Conservation (phyloP, 2,329 filamentous ascomycete species). For the Colletotrichum navitas region DNA sequence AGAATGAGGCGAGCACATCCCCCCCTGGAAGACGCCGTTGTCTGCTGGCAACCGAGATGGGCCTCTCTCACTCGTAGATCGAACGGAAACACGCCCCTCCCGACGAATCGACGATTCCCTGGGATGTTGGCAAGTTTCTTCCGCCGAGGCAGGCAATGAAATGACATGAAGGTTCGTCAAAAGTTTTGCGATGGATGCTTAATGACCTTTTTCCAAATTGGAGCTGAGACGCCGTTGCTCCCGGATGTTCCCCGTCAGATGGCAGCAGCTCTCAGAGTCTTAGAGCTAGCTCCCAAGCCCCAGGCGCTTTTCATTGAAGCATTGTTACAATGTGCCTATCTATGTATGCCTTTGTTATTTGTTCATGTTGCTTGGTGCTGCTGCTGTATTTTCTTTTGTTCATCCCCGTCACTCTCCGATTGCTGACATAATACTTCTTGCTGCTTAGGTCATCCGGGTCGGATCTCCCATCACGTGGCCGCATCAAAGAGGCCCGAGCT, state of each 20-base stretch:
- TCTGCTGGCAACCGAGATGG: constrained; percentile 11
- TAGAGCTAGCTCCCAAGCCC: no score
- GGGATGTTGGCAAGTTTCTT: background rate
- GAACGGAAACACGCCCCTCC: constrained; percentile 33
- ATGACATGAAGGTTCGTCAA: no score
- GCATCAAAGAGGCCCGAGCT: background rate
- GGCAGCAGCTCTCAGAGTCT: no score
- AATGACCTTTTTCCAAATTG: no score
- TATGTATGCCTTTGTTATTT: no score
- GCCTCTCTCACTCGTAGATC: constrained; percentile 27
- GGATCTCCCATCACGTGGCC: fast-evolving
- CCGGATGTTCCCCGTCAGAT: no score
- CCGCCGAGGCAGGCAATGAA: background rate
- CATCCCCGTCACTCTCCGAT: background rate
- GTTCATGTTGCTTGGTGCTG: no score
- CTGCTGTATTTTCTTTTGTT: background rate
- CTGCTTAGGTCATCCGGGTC: background rate
- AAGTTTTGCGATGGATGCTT: no score
- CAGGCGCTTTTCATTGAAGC: no score
- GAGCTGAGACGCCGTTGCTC: no score
- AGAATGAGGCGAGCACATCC: constrained; percentile 22
- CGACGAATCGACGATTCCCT: background rate
- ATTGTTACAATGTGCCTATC: no score
- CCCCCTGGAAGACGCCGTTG: background rate
- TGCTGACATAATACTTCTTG: fast-evolving